Evolutionary conservation across 768 basidiomycete genomes (phyloP).

Genomic region (Macrolepiota albuminosa): DNA sequence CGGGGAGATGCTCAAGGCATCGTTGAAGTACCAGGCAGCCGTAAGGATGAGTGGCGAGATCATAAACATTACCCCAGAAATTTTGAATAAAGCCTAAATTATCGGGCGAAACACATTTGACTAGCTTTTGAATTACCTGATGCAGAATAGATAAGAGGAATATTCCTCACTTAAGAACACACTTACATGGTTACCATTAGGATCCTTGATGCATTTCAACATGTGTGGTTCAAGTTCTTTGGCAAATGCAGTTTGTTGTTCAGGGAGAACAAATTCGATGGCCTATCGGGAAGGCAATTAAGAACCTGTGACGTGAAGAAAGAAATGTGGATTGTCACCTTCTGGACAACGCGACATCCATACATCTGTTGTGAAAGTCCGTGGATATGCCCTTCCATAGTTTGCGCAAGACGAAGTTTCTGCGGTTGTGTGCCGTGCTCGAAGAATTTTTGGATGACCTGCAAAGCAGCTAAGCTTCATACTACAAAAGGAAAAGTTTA

Average conservation of each 20-base stretch:
- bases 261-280: constrained; percentile 72
- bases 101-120: constrained; percentile 75
- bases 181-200: constrained; percentile 92
- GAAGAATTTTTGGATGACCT: constrained; percentile 94
- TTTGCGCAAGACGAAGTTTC: constrained; percentile 59
- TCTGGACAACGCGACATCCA: constrained; percentile 93
- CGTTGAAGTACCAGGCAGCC: constrained; percentile 95
- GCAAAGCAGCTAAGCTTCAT: background rate
- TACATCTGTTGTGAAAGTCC: constrained; percentile 87
- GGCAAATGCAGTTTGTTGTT: constrained; percentile 74
- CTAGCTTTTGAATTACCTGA: constrained; percentile 84
- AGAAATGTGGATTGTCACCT: constrained; percentile 41
- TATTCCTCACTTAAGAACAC: background rate
- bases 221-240: constrained; percentile 77
- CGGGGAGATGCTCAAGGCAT: constrained; percentile 81
- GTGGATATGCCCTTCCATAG: constrained; percentile 77
- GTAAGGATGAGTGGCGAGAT: constrained; percentile 84
- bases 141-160: background rate
- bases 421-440: constrained; percentile 80
- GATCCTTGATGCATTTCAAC: constrained; percentile 82
- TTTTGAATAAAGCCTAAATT: constrained; percentile 68
- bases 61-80: constrained; percentile 75
- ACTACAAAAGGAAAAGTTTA: background rate
- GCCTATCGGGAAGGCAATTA: constrained; percentile 47
- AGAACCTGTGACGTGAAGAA: background rate